Percentiles rank a stretch among this genome's conserved stretches.
Evolutionary conservation across 768 basidiomycete genomes (phyloP).

Genomic region (Rhodosporidiobolus sp.): DNA sequence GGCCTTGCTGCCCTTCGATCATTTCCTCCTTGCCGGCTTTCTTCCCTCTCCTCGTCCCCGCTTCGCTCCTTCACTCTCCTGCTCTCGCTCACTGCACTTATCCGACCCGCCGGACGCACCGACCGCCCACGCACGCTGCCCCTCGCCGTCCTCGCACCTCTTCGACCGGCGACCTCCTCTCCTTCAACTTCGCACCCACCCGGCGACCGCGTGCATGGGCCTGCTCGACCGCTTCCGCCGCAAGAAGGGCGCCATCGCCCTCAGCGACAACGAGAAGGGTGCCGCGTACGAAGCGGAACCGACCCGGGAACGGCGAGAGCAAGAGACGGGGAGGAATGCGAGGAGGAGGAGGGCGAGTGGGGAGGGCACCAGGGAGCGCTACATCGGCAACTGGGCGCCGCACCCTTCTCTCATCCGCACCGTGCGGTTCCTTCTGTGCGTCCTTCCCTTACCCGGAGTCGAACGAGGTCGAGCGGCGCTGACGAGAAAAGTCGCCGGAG

Average conservation of each 20-base stretch:
- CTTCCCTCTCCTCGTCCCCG: no score
- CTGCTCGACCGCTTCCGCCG: conserved; percentile 17
- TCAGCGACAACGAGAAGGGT: conserved; percentile 24
- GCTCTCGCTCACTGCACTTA: no score
- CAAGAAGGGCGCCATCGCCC: conserved; percentile 7
- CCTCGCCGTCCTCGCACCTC: not conserved
- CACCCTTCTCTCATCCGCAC: conserved; percentile 20
- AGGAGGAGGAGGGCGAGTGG: not conserved
- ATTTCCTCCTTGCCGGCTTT: no score
- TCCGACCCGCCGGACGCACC: not conserved
- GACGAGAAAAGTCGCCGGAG: not conserved
- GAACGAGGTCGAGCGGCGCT: not conserved
- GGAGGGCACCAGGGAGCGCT: not conserved
- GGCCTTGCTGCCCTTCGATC: no score
- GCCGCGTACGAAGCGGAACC: conserved; percentile 22
- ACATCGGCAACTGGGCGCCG: conserved; percentile 25
- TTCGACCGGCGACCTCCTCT: not conserved
- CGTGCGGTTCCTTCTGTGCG: conserved; percentile 21
- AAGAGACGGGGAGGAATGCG: not conserved
- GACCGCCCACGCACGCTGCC: not conserved
- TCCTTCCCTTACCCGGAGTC: not conserved
- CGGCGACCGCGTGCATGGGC: not conserved
- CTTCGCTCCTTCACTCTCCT: no score
- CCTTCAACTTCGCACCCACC: not conserved
- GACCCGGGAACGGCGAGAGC: not conserved